Percentiles rank a stretch among this genome's conserved stretches.
Conservation (phyloP, 2,329 filamentous ascomycete genomes). For the Sporothrix brasiliensis region DNA sequence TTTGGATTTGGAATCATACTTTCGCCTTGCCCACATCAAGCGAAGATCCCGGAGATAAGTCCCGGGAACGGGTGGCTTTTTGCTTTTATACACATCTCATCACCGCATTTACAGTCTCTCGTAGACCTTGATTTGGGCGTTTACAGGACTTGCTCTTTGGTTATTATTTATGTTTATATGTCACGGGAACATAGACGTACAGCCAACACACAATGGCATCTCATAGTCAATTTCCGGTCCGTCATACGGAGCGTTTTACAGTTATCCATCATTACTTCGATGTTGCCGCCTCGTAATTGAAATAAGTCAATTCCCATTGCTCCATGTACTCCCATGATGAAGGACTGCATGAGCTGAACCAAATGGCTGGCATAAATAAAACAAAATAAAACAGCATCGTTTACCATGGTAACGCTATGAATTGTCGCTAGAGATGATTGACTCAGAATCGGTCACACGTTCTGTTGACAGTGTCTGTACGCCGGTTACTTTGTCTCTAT, state of each 20-base stretch:
- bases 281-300: neutral
- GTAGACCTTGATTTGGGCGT: neutral
- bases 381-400: neutral
- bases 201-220: neutral
- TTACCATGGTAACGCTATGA: neutral
- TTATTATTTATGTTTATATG: neutral
- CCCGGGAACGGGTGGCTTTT: slow-evolving; percentile 4
- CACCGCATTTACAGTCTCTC: neutral
- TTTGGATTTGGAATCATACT: slow-evolving; percentile 10
- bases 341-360: too few species aligned
- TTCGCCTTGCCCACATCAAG: slow-evolving; percentile 8
- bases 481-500: too few species aligned
- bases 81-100: neutral
- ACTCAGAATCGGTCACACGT: neutral
- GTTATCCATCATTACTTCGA: too few species aligned
- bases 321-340: neutral
- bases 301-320: neutral
- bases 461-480: too few species aligned
- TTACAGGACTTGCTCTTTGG: neutral
- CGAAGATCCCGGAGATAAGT: neutral
- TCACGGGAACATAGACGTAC: neutral
- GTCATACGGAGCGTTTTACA: too few species aligned
- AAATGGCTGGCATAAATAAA: neutral
- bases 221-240: too few species aligned
- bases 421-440: neutral